Conservation (phyloP, 306 rosid species). For the Dicorynia guianensis region DNA sequence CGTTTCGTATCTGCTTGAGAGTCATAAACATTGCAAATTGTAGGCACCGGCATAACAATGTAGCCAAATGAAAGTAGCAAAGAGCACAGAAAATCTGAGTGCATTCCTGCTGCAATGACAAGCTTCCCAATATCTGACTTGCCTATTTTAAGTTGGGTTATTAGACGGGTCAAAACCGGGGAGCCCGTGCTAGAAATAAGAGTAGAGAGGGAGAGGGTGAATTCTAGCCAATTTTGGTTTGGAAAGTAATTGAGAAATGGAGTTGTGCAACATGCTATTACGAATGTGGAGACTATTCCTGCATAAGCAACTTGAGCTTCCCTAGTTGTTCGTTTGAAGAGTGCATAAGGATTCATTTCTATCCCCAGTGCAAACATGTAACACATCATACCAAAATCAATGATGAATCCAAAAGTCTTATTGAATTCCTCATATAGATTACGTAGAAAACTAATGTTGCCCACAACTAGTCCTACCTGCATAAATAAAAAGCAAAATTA, state of each 20-base stretch:
- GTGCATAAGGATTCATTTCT: constrained; percentile 83
- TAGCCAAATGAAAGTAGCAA: constrained; percentile 69
- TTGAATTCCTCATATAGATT: constrained; percentile 38
- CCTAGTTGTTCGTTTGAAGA: constrained; percentile 60
- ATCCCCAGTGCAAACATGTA: constrained; percentile 93
- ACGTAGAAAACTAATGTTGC: constrained; percentile 67
- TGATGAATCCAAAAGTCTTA: constrained; percentile 59
- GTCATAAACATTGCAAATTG: background rate
- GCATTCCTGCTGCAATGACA: constrained; percentile 87
- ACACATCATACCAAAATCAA: constrained; percentile 86
- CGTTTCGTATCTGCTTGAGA: background rate
- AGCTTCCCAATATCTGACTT: constrained; percentile 91
- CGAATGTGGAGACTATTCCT: constrained; percentile 68
- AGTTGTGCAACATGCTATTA: constrained; percentile 47
- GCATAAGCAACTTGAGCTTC: constrained; percentile 81
- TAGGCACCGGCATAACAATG: constrained; percentile 51
- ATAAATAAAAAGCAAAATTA: constrained; percentile 11
- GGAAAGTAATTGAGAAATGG: constrained; percentile 54
- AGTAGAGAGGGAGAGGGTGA: constrained; percentile 63
- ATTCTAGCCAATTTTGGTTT: constrained; percentile 27
- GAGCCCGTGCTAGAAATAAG: constrained; percentile 82
- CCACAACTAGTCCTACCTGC: constrained; percentile 81
- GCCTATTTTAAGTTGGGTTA: constrained; percentile 77
- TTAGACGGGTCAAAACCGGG: constrained; percentile 78
- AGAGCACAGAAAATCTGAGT: constrained; percentile 74